Conservation (phyloP, 225 moss, liverwort and hornwort genomes). For the Marchantia polymorpha region DNA sequence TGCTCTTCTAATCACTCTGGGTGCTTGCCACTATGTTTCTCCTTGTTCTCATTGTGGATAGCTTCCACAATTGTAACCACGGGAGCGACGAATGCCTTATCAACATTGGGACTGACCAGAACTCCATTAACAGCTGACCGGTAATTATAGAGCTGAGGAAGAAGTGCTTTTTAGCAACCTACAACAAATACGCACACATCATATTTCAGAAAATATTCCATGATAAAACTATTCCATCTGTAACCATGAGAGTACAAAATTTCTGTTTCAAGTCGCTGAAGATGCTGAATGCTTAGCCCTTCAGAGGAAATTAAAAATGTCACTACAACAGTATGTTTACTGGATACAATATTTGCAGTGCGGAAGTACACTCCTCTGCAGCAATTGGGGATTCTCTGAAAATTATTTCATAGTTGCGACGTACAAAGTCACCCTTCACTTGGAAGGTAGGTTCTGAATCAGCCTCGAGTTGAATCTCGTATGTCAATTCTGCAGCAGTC, state of each 20-base stretch:
- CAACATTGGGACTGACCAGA: constrained; percentile 19
- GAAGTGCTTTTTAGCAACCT: constrained; percentile 32
- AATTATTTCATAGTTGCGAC: constrained; percentile 30
- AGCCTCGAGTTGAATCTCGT: constrained; percentile 1
- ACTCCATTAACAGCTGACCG: constrained; percentile 36
- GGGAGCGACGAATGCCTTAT: constrained; percentile 25
- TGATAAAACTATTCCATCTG: not conserved
- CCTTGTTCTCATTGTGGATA: constrained; percentile 22
- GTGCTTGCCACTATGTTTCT: not conserved
- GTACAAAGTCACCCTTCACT: constrained; percentile 35
- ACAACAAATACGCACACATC: not conserved
- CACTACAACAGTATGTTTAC: too few relatives aligned
- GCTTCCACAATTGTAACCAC: constrained; percentile 25
- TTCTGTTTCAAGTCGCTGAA: not conserved
- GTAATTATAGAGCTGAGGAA: constrained; percentile 9
- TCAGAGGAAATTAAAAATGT: too few relatives aligned
- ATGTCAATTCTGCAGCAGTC: constrained; percentile 18
- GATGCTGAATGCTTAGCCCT: not conserved
- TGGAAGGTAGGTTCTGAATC: constrained; percentile 11
- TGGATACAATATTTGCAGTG: not conserved
- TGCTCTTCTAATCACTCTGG: constrained; percentile 8
- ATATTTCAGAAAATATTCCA: not conserved
- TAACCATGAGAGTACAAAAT: not conserved
- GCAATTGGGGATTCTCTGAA: constrained; percentile 19
- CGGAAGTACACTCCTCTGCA: constrained; percentile 25